Base-by-base conservation (phyloP, 352 stramenopile species). In the Globisporangium echinulatum region DNA sequence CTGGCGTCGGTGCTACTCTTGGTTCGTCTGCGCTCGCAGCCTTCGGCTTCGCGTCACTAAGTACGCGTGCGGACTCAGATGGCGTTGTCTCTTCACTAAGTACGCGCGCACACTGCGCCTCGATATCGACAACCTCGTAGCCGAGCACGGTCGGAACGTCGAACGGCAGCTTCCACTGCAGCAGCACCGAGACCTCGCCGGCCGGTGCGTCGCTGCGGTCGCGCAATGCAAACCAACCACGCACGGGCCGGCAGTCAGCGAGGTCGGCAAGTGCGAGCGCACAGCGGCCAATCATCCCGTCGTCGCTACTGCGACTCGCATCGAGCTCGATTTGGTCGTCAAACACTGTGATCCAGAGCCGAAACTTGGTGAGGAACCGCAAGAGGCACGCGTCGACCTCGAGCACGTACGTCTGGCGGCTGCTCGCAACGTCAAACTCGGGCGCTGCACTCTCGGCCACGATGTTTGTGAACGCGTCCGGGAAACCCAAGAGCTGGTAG, bases 401-500 rank as follows among this genome's bases (percentile, higher is more conserved):
- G 11, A 96, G 63, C 0, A 67, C 54, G 49, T 91, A 94, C 6
- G 70, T 67, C 58, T 96, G 85, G 10, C 72, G 79, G 54, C 74
- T 82, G 49, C 62, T 68, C 9, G 70, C 69, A 9, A 90, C 69
- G 56, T 96, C 79, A 64, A 87, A 97, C 52, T 90, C 77, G 8
- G 90, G 90, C 37, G 73, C 74, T 7, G 70, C 54, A 14, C 82
- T 76, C 39, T 79, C 67, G 9, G 77, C 59, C 3, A 89, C 73
- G 56, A 97, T 94, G 52, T 92, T 87, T 4, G 89, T 96, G 61
- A 97, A 96, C 51, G 81, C 69, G 49, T 97, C 90, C 4, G 82
- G 88, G 64, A 94, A 96, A 5, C 82, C 84, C 1, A 97, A 70
- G 7, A 97, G 66, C 63, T 97, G 89, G 59, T 96, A 97, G 62